phyloP scores from a whole-genome alignment of 768 basidiomycete species.

The Hypholoma fasciculare region DNA sequence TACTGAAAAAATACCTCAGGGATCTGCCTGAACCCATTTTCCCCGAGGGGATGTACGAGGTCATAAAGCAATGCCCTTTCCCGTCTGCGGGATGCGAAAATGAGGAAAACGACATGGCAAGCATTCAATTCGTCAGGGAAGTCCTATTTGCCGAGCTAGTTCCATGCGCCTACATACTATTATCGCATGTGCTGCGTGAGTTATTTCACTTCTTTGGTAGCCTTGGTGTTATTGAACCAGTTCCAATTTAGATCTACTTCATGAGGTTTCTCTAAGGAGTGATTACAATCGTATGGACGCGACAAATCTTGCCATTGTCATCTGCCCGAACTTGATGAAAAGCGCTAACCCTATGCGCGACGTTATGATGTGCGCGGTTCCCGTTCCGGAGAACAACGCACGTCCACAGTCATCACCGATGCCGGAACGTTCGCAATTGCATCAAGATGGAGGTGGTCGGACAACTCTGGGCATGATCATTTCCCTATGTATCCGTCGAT shows the following conservation, averaged over 20 bases:
- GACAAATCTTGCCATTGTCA: constrained; percentile 76
- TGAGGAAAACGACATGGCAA: constrained; percentile 48
- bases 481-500: constrained; percentile 77
- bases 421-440: neutral
- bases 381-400: constrained; percentile 30
- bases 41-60: constrained; percentile 64
- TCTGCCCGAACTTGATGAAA: constrained; percentile 79
- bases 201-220: constrained; percentile 3
- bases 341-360: constrained; percentile 68
- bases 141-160: constrained; percentile 65
- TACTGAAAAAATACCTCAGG: constrained; percentile 83
- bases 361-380: constrained; percentile 71
- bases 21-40: constrained; percentile 83
- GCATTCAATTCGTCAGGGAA: constrained; percentile 68
- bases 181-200: constrained; percentile 70
- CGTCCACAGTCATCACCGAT: neutral
- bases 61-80: constrained; percentile 67
- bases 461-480: constrained; percentile 73
- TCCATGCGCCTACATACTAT: constrained; percentile 70
- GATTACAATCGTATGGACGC: constrained; percentile 79
- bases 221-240: constrained; percentile 6
- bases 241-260: constrained; percentile 60
- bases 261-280: constrained; percentile 73
- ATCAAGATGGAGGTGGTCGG: constrained; percentile 35
- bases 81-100: constrained; percentile 39